Evolutionary conservation across 768 basidiomycete genomes (phyloP).

Genomic region (Wakefieldia striispora): DNA sequence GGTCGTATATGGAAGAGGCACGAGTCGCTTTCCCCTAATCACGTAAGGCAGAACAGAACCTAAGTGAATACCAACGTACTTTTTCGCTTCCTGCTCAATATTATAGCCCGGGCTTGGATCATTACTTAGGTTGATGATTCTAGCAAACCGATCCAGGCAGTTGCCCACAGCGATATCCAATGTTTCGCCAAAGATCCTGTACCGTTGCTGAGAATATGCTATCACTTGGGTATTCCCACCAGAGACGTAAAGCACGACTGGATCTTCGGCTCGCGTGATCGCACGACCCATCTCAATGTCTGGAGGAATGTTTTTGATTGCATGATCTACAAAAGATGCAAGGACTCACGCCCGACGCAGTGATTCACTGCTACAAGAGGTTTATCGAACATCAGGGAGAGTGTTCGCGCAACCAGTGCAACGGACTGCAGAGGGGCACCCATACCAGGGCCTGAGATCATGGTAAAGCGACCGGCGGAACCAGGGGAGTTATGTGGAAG

Average conservation of each 20-base stretch:
- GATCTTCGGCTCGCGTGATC: slow-evolving; percentile 92
- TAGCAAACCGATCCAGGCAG: slow-evolving; percentile 94
- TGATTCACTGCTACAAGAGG: slow-evolving; percentile 98
- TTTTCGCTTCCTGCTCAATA: slow-evolving; percentile 94
- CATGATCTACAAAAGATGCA: background rate
- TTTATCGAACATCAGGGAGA: slow-evolving; percentile 84
- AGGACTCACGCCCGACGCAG: slow-evolving; percentile 86
- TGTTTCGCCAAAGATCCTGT: slow-evolving; percentile 98
- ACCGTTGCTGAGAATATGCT: slow-evolving; percentile 95
- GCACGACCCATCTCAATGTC: slow-evolving; percentile 99
- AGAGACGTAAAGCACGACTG: slow-evolving; percentile 96
- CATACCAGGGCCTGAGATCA: slow-evolving; percentile 89
- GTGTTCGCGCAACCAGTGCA: slow-evolving; percentile 86
- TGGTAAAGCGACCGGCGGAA: background rate
- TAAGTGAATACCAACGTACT: slow-evolving; percentile 41
- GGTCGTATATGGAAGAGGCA: slow-evolving; percentile 89
- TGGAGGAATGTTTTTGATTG: slow-evolving; percentile 31
- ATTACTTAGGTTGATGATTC: slow-evolving; percentile 91
- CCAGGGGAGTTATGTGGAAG: background rate
- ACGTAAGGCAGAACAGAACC: slow-evolving; percentile 2
- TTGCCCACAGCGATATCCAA: slow-evolving; percentile 99
- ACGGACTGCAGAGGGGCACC: slow-evolving; percentile 96
- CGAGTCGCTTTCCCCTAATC: slow-evolving; percentile 73
- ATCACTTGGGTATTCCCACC: slow-evolving; percentile 99
- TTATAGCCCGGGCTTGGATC: slow-evolving; percentile 97